A percentile compares a stretch with the other conserved stretches of the same genome.
Conservation (phyloP, 768 basidiomycete species). For the Suillus paluster region DNA sequence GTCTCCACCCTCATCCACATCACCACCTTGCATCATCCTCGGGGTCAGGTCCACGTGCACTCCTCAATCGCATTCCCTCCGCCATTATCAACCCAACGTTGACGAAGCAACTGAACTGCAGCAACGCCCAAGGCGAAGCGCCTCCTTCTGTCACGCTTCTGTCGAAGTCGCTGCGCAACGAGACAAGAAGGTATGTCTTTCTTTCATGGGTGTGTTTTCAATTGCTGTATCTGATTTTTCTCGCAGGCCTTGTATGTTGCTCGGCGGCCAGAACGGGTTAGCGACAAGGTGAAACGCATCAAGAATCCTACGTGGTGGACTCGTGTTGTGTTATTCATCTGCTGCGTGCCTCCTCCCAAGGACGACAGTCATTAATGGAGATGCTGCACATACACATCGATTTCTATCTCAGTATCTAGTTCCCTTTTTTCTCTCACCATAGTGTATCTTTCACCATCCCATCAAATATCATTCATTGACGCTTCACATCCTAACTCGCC, state of each 20-base stretch:
- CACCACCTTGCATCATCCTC: too few relatives aligned
- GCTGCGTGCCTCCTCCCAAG: neutral
- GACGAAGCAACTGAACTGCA: too few relatives aligned
- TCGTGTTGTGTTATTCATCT: neutral
- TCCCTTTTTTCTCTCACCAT: neutral
- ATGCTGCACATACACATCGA: neutral
- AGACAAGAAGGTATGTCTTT: too few relatives aligned
- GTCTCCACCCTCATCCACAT: too few relatives aligned
- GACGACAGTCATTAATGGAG: neutral
- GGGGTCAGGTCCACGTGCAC: too few relatives aligned
- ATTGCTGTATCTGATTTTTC: neutral
- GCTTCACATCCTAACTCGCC: neutral
- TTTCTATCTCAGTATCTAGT: neutral
- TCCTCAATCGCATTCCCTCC: too few relatives aligned
- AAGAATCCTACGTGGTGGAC: neutral
- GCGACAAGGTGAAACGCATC: neutral
- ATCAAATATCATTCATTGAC: neutral
- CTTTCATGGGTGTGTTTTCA: neutral
- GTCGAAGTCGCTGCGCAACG: too few relatives aligned
- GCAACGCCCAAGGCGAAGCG: too few relatives aligned
- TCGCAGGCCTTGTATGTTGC: neutral
- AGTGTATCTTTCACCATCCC: neutral
- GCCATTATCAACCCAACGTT: too few relatives aligned
- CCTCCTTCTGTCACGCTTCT: too few relatives aligned
- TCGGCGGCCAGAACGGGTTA: neutral